Evolutionary conservation across 2,329 filamentous ascomycete species (phyloP).

Genomic region (Stagonosporopsis tanaceti): DNA sequence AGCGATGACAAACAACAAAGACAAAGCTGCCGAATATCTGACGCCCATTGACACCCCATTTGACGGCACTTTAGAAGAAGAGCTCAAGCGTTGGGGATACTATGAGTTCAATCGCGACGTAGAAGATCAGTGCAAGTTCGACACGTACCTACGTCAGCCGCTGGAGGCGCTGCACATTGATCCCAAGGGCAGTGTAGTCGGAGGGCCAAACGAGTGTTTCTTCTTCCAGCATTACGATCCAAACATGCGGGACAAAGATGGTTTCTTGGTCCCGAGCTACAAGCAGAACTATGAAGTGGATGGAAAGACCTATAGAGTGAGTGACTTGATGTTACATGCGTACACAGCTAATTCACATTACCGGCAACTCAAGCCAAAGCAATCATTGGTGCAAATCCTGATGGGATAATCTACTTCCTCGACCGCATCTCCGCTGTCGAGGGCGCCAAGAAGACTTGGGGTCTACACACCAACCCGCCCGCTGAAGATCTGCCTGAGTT

Average conservation of each 20-base stretch:
- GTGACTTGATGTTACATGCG: background rate
- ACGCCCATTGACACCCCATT: background rate
- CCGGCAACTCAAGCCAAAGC: background rate
- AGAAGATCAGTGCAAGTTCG: background rate
- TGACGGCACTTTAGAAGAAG: background rate
- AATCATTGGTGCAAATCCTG: background rate
- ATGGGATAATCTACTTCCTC: background rate
- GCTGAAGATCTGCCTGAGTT: background rate
- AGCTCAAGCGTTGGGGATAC: slow-evolving; percentile 2
- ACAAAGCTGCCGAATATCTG: background rate
- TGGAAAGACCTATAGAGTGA: background rate
- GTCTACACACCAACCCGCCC: background rate
- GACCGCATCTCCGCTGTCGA: background rate
- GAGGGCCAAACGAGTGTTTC: too few species aligned
- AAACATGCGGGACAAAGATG: background rate
- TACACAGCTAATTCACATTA: background rate
- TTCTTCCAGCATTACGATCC: too few species aligned
- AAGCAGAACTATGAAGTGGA: background rate
- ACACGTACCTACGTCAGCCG: too few species aligned
- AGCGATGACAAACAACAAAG: background rate
- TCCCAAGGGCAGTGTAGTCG: too few species aligned
- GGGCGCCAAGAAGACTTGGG: background rate
- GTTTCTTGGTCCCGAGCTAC: too few species aligned
- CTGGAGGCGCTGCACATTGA: too few species aligned
- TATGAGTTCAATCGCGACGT: background rate